Percentiles rank a stretch among this genome's conserved stretches.
Conservation (phyloP, 2,329 filamentous ascomycete genomes). For the Aspergillus cejpii region DNA sequence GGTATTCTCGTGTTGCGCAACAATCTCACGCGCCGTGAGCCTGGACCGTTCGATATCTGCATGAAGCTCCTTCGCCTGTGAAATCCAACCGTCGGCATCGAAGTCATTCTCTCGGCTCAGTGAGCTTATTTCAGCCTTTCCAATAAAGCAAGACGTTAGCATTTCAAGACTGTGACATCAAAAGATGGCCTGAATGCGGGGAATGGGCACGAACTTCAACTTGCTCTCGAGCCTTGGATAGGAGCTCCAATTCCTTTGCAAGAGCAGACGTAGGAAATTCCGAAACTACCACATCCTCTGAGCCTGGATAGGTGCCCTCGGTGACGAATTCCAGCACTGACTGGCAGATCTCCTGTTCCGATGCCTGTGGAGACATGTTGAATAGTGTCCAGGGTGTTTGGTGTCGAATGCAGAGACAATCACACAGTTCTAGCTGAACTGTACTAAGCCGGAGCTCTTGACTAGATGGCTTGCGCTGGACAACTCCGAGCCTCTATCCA, state of each 20-base stretch:
- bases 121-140: constrained; percentile 62
- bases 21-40: constrained; percentile 71
- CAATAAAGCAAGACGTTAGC: constrained; percentile 5
- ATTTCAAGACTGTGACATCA: neutral
- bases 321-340: constrained; percentile 60
- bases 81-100: constrained; percentile 79
- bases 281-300: constrained; percentile 50
- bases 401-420: neutral
- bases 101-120: constrained; percentile 71
- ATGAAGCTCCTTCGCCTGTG: constrained; percentile 75
- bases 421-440: neutral
- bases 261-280: constrained; percentile 46
- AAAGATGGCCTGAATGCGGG: neutral
- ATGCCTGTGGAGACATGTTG: constrained; percentile 33
- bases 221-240: constrained; percentile 48
- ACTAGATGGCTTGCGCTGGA: neutral
- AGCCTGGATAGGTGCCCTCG: constrained; percentile 51
- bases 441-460: neutral
- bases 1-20: constrained; percentile 66
- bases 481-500: neutral
- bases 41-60: constrained; percentile 77
- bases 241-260: constrained; percentile 45
- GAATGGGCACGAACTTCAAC: constrained; percentile 42
- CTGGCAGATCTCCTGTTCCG: constrained; percentile 46
- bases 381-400: constrained; percentile 5